Evolutionary conservation across 139 green algal species (phyloP), one percentile per base, ranked within the genome.

Genomic region (Spirogloea muscicola): DNA sequence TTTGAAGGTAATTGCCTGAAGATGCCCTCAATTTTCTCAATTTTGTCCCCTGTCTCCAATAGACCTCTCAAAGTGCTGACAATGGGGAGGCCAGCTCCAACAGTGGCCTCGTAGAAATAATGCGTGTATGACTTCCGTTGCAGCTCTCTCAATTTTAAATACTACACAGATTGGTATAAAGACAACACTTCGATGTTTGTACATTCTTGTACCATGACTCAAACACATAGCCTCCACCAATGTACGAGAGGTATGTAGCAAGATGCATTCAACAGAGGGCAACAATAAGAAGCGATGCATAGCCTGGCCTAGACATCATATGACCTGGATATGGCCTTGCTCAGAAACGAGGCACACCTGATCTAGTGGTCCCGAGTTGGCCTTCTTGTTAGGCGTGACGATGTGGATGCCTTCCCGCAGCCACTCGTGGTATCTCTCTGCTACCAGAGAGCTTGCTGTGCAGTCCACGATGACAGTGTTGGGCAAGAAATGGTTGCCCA

Each of bases 391-490:
- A 27, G 83, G 83, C 21, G 83, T 87, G 51, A 87, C 55, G 57
- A 87, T 49, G 66, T 86, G 74, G 42, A 87, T 77, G 49, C 94
- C 94, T 65, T 88, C 64, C 37, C 66, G 67, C 87, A 98, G 91
- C 94, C 94, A 98, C 18, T n/a, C 36, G 36, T 72, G 33, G 66
- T 87, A 87, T 40, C 72, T 36, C 36, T 72, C 44, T 38, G 82
- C 77, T 18, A 88, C 84, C 2, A 58, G 80, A 4, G 94, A 92
- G 4, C 78, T 89, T 16, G 94, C 94, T 3, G 93, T 97, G 83
- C 88, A 93, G 83, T 99, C 94, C 4, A 98, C 74, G 74, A 98
- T 93, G 58, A 95, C 90, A 3, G 76, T 81, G 86, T 98, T 98
- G 66, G 94, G 90, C n/a, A 96, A 80, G 81, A 89, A 92, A 80